Conservation (phyloP, 2,329 filamentous ascomycete species). For the Beauveria asiatica region DNA sequence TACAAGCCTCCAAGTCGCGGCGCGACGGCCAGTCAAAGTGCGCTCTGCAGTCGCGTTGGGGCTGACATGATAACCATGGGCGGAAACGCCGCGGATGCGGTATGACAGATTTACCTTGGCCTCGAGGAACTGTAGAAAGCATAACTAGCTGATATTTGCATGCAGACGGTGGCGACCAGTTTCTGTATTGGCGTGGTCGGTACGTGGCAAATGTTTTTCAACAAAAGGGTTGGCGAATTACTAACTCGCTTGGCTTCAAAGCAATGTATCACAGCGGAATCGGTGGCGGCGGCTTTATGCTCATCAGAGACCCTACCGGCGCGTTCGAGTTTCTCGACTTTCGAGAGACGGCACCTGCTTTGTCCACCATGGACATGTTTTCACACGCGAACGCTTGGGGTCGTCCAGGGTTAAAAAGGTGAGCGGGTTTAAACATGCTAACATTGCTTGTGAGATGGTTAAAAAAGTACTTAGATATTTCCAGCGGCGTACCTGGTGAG, state of each 20-base stretch:
- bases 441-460: too few relatives aligned
- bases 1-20: slow-evolving; percentile 27
- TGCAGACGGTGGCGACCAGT: not conserved
- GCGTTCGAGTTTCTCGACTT: slow-evolving; percentile 77
- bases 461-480: slow-evolving; percentile 37
- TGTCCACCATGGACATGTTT: slow-evolving; percentile 75
- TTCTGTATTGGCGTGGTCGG: not conserved
- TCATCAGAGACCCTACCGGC: slow-evolving; percentile 55
- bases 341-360: slow-evolving; percentile 72
- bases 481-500: slow-evolving; percentile 58
- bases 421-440: not conserved
- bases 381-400: slow-evolving; percentile 55
- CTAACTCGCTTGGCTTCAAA: slow-evolving; percentile 40
- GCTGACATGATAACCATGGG: slow-evolving; percentile 46
- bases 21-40: slow-evolving; percentile 52
- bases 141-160: not conserved
- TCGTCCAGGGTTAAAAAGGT: not conserved
- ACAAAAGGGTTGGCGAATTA: slow-evolving; percentile 31
- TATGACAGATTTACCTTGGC: slow-evolving; percentile 39
- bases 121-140: too few relatives aligned
- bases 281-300: slow-evolving; percentile 71
- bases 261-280: slow-evolving; percentile 63
- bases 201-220: slow-evolving; percentile 41
- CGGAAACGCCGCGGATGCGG: slow-evolving; percentile 58
- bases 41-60: slow-evolving; percentile 51